Evolutionary conservation across 106 monocot species (phyloP).

Genomic region (Dendrobium nobile): DNA sequence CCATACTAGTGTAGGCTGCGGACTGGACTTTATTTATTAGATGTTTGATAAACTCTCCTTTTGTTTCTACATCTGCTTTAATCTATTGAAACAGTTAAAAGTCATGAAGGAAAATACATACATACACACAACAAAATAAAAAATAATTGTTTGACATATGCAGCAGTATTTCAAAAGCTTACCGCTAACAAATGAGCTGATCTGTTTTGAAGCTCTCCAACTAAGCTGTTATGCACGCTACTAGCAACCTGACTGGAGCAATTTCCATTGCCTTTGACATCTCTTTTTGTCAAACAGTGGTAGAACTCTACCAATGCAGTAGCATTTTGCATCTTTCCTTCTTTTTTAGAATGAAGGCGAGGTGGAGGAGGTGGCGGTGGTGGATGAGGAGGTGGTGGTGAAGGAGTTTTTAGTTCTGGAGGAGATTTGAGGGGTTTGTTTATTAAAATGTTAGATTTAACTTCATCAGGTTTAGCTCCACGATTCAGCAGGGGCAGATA

Average conservation of each 20-base stretch:
- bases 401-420: not conserved
- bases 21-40: slow-evolving; percentile 64
- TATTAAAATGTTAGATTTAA: slow-evolving; percentile 4
- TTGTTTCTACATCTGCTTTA: slow-evolving; percentile 80
- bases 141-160: not conserved
- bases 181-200: slow-evolving; percentile 79
- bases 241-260: slow-evolving; percentile 13
- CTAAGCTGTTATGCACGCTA: slow-evolving; percentile 59
- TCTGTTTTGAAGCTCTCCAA: slow-evolving; percentile 84
- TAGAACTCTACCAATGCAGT: slow-evolving; percentile 67
- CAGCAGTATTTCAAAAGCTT: slow-evolving; percentile 7
- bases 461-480: slow-evolving; percentile 4
- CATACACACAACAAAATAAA: not conserved
- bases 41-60: slow-evolving; percentile 54
- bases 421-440: slow-evolving; percentile 4
- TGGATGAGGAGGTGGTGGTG: slow-evolving; percentile 25
- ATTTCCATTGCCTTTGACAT: slow-evolving; percentile 18
- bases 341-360: slow-evolving; percentile 6
- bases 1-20: slow-evolving; percentile 42
- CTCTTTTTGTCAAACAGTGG: slow-evolving; percentile 43
- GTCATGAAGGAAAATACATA: not conserved
- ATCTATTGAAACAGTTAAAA: slow-evolving; percentile 38
- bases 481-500: too few species aligned
- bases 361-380: slow-evolving; percentile 31
- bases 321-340: slow-evolving; percentile 33